Conservation (phyloP, 139 green algal genomes). For the Asterochloris sp. region DNA sequence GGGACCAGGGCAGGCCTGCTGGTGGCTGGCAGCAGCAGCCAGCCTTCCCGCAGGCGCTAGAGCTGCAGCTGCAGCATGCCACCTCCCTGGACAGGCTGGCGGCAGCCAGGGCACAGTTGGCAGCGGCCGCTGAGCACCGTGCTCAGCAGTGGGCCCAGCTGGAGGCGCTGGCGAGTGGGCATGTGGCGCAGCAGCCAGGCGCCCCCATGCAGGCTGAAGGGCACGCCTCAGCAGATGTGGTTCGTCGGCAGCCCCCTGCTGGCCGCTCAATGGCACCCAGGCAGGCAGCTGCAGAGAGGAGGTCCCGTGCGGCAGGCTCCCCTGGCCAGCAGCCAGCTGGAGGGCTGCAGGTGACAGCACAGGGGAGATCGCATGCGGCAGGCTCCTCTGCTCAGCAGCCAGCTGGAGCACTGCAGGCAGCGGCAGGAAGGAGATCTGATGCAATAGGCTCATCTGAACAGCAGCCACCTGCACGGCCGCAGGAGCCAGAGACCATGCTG, state of each 20-base stretch:
- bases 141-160: not conserved
- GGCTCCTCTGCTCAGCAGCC: not conserved
- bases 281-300: not conserved
- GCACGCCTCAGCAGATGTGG: not conserved
- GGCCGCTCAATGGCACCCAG: not conserved
- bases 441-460: not conserved
- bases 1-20: not conserved
- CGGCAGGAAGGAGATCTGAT: not conserved
- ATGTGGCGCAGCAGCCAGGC: not conserved
- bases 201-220: not conserved
- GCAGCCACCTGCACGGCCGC: no score
- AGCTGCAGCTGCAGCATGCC: not conserved
- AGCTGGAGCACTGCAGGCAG: not conserved
- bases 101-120: not conserved
- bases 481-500: no score
- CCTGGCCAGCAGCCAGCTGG: not conserved
- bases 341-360: not conserved
- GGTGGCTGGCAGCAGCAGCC: not conserved
- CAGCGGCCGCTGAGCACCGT: not conserved
- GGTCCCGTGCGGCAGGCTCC: no score
- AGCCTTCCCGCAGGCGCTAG: not conserved
- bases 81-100: not conserved
- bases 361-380: not conserved
- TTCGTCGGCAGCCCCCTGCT: not conserved
- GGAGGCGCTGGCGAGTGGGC: not conserved